These are phyloP conservation scores for Xerocomus minutiporus DNA, from an alignment of 1,284 basidiomycete genomes.

Conservation along the genomic window DNA sequence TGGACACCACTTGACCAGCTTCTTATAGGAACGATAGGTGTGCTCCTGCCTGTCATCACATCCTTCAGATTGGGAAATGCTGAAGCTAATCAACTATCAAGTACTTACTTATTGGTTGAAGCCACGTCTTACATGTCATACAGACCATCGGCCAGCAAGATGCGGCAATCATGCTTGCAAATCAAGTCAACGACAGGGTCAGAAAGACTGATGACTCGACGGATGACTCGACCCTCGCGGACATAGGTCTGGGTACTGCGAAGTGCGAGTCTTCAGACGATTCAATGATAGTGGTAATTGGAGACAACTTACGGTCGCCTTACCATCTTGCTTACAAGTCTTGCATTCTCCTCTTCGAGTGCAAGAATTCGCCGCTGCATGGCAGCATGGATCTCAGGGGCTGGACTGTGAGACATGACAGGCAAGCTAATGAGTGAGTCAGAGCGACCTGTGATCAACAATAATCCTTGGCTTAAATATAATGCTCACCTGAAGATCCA, in stretches of 20 bases:
- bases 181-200: slow-evolving; percentile 7
- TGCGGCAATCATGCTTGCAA: slow-evolving; percentile 4
- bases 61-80: not conserved
- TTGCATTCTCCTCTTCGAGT: slow-evolving; percentile 4
- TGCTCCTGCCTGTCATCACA: slow-evolving; percentile 5
- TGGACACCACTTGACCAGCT: slow-evolving; percentile 7
- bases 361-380: slow-evolving; percentile 1
- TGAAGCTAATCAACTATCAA: not conserved
- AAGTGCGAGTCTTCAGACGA: not conserved
- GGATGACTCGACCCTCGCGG: slow-evolving; percentile 7
- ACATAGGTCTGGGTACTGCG: not conserved
- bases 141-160: not conserved
- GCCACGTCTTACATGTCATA: not conserved
- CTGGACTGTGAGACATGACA: not conserved
- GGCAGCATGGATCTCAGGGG: not conserved
- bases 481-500: no score
- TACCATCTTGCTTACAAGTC: not conserved
- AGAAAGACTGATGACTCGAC: slow-evolving; percentile 5
- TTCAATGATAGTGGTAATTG: no score
- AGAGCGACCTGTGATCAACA: not conserved
- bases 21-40: slow-evolving; percentile 9
- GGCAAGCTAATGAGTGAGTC: not conserved
- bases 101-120: slow-evolving; percentile 1
- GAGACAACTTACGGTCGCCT: not conserved
- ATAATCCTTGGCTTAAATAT: not conserved